A percentile compares a stretch with the other conserved stretches of the same genome.
These are phyloP conservation scores for Nannizzia gypsea DNA, from an alignment of 2,329 filamentous ascomycete genomes.

Conservation along the genomic window DNA sequence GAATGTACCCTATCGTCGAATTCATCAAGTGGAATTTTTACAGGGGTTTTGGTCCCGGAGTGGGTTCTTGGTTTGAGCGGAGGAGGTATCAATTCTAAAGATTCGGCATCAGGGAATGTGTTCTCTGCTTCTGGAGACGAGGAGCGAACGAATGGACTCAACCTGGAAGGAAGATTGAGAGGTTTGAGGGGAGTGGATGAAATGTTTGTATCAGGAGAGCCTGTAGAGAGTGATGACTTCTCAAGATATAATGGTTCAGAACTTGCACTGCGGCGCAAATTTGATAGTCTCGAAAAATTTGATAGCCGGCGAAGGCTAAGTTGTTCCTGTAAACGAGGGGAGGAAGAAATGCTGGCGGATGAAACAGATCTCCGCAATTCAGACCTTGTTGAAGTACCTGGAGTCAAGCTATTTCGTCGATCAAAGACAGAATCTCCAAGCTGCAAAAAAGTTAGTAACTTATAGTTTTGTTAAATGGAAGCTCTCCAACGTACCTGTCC, in stretches of 20 bases:
- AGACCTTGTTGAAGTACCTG: neutral
- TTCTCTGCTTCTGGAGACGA: neutral
- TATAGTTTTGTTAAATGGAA: neutral
- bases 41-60: neutral
- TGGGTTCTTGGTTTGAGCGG: neutral
- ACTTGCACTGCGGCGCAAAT: neutral
- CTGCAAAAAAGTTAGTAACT: neutral
- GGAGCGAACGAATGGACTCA: neutral
- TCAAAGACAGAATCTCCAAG: constrained; percentile 6
- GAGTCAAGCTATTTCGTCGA: constrained; percentile 4
- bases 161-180: neutral
- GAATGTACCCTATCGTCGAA: constrained; percentile 70
- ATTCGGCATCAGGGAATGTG: neutral
- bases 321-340: constrained; percentile 3
- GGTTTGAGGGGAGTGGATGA: neutral
- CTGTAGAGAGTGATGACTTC: neutral
- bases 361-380: constrained; percentile 10
- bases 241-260: neutral
- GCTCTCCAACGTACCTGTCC: constrained; percentile 11
- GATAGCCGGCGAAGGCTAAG: neutral
- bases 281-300: neutral
- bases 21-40: constrained; percentile 47
- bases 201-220: neutral
- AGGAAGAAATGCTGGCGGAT: constrained; percentile 5
- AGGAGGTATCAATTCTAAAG: neutral